Base-by-base conservation (phyloP, 495 filamentous ascomycete genomes). In the Penicillium bialowiezense region DNA sequence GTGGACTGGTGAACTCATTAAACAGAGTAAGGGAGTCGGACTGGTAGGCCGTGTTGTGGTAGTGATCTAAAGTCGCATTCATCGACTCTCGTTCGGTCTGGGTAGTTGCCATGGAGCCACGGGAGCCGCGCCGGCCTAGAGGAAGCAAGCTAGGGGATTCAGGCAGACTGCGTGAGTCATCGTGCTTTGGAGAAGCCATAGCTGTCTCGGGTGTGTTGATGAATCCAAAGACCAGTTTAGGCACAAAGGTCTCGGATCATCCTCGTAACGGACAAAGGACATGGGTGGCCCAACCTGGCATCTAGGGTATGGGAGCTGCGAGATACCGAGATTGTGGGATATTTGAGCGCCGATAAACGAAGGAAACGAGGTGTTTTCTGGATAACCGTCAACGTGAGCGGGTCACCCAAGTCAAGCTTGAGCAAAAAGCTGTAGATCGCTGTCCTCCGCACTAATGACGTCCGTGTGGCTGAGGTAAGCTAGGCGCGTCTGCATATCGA, bases 11-110 rank as follows among this genome's bases (percentile, higher is more conserved):
- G 48, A 93, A 89, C 40, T 95, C 90, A 67, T 91, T 91, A 70
- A 97, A 97, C 15, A 88, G 90, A 8, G 90, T 96, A 10, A 95
- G 73, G 28, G 80, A 76, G 26, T 85, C 86, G 10, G 88, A 86
- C 52, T 88, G 87, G 55, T 86, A 91, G 5, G 91, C 89, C 17
- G 86, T 75, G 13, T 70, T 88, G 68, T 97, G 91, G 28, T 96
- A 95, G 44, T 88, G 82, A 65, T 93, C 88, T 28, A 97, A 79
- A 12, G 86, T 76, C 45, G 88, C 79, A 15, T 86, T 78, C 15
- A 90, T 76, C 13, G 81, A 80, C 44, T 88, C 86, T 60, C 79
- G 84, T 62, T 91, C 87, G 44, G 85, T 67, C 18, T 76, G 74
- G 5, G 80, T 79, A 13, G 58, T 51, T 2, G 82, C 80, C 12